phyloP scores from a whole-genome alignment of 441 rosid genomes.

The Pelargonium citronellum region DNA sequence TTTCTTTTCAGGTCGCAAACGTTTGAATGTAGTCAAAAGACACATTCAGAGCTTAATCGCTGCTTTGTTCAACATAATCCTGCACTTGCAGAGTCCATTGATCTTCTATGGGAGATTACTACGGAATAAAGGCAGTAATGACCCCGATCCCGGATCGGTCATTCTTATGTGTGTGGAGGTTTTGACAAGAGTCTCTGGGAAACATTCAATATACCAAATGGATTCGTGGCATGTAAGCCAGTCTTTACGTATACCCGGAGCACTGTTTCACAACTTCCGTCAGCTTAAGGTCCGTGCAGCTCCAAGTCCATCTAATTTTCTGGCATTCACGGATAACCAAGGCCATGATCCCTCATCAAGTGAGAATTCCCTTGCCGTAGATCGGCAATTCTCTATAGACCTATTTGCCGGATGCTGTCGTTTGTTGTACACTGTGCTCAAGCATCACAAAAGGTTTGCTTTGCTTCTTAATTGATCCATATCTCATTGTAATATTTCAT shows the following conservation, averaged over 20 bases:
- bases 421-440: constrained; percentile 60
- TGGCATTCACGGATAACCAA: constrained; percentile 25
- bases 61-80: constrained; percentile 59
- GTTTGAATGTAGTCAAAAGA: constrained; percentile 51
- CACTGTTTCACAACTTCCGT: constrained; percentile 52
- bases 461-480: constrained; percentile 11
- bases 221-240: constrained; percentile 72
- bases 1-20: constrained; percentile 57
- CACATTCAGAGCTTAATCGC: constrained; percentile 62
- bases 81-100: constrained; percentile 70
- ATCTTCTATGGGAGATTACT: constrained; percentile 38
- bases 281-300: constrained; percentile 32
- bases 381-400: constrained; percentile 47
- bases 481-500: background rate
- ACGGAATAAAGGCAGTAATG: constrained; percentile 26
- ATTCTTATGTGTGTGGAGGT: constrained; percentile 87
- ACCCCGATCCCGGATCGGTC: constrained; percentile 78
- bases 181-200: constrained; percentile 68
- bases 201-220: constrained; percentile 59
- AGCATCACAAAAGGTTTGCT: constrained; percentile 74
- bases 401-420: constrained; percentile 67
- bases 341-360: constrained; percentile 21
- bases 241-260: constrained; percentile 59
- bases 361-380: constrained; percentile 29
- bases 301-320: constrained; percentile 22